Base-by-base conservation (phyloP, 768 basidiomycete genomes). In the Suillus variegatus region DNA sequence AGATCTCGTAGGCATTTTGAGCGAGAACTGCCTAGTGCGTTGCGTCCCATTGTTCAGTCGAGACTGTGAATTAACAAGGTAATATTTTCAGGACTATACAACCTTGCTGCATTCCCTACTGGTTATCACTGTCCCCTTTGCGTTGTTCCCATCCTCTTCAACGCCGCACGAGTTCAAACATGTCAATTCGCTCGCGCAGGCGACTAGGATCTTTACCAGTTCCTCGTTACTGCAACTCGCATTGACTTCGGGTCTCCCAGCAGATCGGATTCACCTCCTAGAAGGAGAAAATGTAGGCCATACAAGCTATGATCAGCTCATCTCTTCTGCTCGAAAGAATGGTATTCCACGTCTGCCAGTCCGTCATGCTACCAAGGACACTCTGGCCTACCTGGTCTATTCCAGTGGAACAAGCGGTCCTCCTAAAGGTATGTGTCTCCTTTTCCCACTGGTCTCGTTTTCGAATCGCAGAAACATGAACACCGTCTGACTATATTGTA, bases 1-100 rank as follows among this genome's bases (percentile, higher is more conserved):
- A 0, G 88, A 90, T 58, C 82, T 91, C 20, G 80, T 92, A n/a
- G 92, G 90, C 5, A 84, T 93, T 7, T 82, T 92, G 72, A 86
- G 85, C 73, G 82, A 88, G 58, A 93, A 93, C 71, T 89, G 84
- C 47, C 72, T 85, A 68, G 89, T 89, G 72, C 68, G 86, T 77
- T 16, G 40, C 35, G 20, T 40, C 32, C 35, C 28, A 43, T 14
- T n/a, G 18, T 40, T 57, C 35, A 35, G 9, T 28, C 40, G 16
- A 28, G 38, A 12, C 8, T 20, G 3, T 25, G 10, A 36, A 16
- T 32, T 38, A 18, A 40, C 38, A n/a, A 28, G 12, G 13, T 14
- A 4, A 6, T 13, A 36, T 64, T 16, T 5, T 28, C 41, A 87
- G 86, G 85, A 87, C 20, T 87, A 81, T 67, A 69, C 80, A 7